Evolutionary conservation across 331 rosid species (phyloP), one percentile per base, ranked within the genome.

Genomic region (Cucumis variabilis): DNA sequence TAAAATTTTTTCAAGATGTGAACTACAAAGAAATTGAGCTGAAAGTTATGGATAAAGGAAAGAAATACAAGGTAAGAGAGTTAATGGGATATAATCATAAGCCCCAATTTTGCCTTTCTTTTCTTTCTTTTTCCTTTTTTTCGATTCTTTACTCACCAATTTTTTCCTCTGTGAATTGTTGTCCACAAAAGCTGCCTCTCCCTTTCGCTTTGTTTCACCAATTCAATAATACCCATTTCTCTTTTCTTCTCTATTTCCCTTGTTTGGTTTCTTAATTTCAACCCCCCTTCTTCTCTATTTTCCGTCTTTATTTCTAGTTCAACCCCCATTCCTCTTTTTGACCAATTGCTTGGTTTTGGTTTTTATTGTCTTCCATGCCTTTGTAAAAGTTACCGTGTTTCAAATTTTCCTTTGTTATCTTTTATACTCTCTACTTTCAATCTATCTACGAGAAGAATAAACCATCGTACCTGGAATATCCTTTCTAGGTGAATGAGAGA

Each of bases 321-420:
- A 48, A 5, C 9, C 51, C 9, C 51, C 68, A 62, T 62, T 4
- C 3, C 68, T 62, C 15, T n/a, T 66, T 74, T 21, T 3, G 33
- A 37, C 71, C 20, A 33, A 48, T 84, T 84, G 16, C 23, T 19
- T 25, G 30, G n/a, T 48, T 68, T 9, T 66, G 21, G 63, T 83
- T 84, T 70, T 33, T 16, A 58, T 21, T 76, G 82, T 8, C 63
- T 77, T 75, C 80, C 62, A 11, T 27, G 44, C 67, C 51, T 84
- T 75, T 50, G 51, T 81, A 23, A 55, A 53, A 84, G 24, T 19
- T 19, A 7, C 28, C 72, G 46, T 62, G 68, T 30, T 60, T 44
- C 58, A 68, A 87, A 88, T 87, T 12, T 77, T 89, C 77, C 53
- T 41, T 65, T 73, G 84, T 85, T 88, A 73, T 74, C 73, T 6